Base-by-base conservation (phyloP, 352 stramenopile genomes). In the Globisporangium barbulae region DNA sequence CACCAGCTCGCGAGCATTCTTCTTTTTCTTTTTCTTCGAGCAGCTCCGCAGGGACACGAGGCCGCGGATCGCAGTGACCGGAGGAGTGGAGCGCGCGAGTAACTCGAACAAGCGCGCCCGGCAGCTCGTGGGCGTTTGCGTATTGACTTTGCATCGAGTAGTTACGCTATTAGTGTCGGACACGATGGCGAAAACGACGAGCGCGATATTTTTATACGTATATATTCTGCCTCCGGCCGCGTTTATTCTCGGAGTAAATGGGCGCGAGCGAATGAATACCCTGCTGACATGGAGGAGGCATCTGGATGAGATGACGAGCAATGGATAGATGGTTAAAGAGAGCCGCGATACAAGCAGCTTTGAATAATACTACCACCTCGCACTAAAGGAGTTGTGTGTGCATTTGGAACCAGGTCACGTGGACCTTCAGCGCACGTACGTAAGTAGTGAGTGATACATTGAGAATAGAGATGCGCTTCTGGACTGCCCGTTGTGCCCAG, bases 1-100 rank as follows among this genome's bases (percentile, higher is more conserved):
- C 53, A 65, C 6, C 28, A 52, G 25, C 50, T 12, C 50, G 10
- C 59, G 30, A 44, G 59, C 59, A 65, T 65, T 37, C 49, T 65
- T 53, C 31, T 65, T 28, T 2, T 28, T 28, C 25, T 28, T 28
- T 28, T 28, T 22, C 22, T 28, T 22, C 22, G 25, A 22, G 25
- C 45, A 53, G 12, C 30, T 31, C 25, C 17, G 54, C 17, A 50
- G 5, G 3, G 17, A 0, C 25, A 30, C 1, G 41, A 9, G 17
- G 2, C 22, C 17, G 21, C 37, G 22, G 28, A 50, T 21, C 2
- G 25, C 13, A 4, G 25, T 53, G 39, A 6, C 19, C 28, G 42
- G 28, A 33, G n/a, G 41, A 31, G 31, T 21, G 22, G 10, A 25
- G 4, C 6, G 15, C 21, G 10, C n/a, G n/a, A 58, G 31, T 7